Evolutionary conservation across 306 rosid genomes (phyloP).

Genomic region (Pyrus betulifolia): DNA sequence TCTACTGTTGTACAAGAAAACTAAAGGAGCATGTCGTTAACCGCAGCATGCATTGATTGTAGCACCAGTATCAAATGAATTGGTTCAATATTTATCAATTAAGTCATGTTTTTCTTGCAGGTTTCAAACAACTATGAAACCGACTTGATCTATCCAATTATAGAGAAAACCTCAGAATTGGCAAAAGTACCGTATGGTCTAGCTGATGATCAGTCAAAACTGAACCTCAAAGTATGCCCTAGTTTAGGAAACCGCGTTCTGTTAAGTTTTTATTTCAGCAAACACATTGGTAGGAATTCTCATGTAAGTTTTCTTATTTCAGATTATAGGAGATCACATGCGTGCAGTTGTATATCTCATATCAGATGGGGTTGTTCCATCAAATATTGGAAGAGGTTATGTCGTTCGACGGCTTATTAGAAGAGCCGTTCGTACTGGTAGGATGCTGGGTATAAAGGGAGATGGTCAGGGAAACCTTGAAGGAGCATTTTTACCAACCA

Average conservation of each 20-base stretch:
- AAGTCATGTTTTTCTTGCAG: constrained; percentile 43
- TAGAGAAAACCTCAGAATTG: constrained; percentile 62
- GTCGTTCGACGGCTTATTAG: constrained; percentile 87
- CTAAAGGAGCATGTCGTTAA: background rate
- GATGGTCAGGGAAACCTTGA: constrained; percentile 75
- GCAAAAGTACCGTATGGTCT: constrained; percentile 60
- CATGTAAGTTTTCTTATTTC: constrained; percentile 5
- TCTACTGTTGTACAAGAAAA: background rate
- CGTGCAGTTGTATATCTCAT: constrained; percentile 94
- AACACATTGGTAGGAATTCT: constrained; percentile 4
- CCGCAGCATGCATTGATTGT: background rate
- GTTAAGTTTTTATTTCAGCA: constrained; percentile 13
- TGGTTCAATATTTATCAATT: constrained; percentile 10
- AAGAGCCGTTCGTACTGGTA: constrained; percentile 89
- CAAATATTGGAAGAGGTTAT: constrained; percentile 90
- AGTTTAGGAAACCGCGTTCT: constrained; percentile 7
- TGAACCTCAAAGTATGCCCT: constrained; percentile 60
- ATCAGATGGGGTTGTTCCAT: constrained; percentile 86
- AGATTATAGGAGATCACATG: constrained; percentile 95
- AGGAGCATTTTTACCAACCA: constrained; percentile 78
- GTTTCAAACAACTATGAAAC: constrained; percentile 92
- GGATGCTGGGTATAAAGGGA: constrained; percentile 86
- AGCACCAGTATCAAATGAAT: constrained; percentile 5
- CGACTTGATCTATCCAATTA: constrained; percentile 90
- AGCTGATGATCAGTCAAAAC: constrained; percentile 61